Base-by-base conservation (phyloP, 306 rosid genomes). In the Malus domestica region DNA sequence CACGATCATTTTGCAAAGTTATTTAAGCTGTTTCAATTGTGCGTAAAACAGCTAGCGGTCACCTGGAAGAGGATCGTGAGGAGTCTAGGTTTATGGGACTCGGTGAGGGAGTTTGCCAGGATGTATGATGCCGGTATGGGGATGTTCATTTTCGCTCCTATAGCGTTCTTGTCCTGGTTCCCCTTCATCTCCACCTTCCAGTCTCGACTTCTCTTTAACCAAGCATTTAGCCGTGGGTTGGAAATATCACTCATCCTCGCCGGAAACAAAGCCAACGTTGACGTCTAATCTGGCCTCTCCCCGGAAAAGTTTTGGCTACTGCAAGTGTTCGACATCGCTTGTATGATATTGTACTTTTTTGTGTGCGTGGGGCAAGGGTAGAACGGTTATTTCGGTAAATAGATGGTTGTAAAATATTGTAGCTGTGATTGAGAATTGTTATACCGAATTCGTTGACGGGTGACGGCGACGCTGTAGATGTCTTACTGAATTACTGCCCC, bases 71-170 rank as follows among this genome's bases (percentile, higher is more conserved):
- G 40, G 80, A 38, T 90, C 15, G 85, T 90, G 13, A 67, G 78
- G 84, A 82, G 70, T 42, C 86, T 95, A 4, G 98, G 98, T 10
- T 61, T 95, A 87, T 95, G 97, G 97, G 97, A 92, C 62, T 92
- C 95, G 4, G 92, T 95, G 61, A 94, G 98, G 8, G 97, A 95
- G 84, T 95, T 95, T 77, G 96, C 91, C 23, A 87, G 98, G 80
- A 83, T 95, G 92, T 95, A 92, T 70, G 98, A 95, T 83, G 98
- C 98, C n/a, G 97, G 93, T 68, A 95, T 95, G 98, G 98, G 98
- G 10, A 71, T 90, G 87, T 77, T 95, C 44, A 89, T 92, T 57
- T 95, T 95, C 60, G 78, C 90, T 23, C 97, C 98, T 0, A 66
- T 92, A 67, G 97, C 91, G 4, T 55, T 95, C 69, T 67, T 95